Evolutionary conservation across 306 rosid genomes (phyloP).

Genomic region (Sesbania bispinosa): DNA sequence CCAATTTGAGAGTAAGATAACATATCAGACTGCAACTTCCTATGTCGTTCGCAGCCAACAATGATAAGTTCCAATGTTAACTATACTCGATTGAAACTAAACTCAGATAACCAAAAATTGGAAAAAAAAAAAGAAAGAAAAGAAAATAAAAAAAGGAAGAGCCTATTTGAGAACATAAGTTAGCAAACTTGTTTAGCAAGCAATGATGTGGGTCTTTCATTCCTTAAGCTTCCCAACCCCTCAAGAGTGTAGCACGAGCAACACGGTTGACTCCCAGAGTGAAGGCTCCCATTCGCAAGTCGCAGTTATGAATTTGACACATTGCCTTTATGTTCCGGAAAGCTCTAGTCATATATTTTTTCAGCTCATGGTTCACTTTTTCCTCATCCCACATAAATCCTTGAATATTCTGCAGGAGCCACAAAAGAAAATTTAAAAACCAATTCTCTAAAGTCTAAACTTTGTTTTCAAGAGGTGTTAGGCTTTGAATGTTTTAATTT

Average conservation of each 20-base stretch:
- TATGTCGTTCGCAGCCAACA: not conserved
- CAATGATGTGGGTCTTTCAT: not conserved
- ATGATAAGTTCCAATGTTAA: not conserved
- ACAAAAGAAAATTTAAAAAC: not conserved
- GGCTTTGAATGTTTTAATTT: not conserved
- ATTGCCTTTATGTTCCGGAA: constrained; percentile 51
- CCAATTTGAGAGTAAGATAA: not conserved
- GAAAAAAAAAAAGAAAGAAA: not conserved
- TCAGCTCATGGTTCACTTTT: constrained; percentile 52
- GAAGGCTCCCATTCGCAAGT: constrained; percentile 71
- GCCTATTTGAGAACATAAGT: not conserved
- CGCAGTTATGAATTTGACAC: constrained; percentile 57
- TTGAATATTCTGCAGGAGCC: constrained; percentile 57
- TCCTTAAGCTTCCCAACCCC: constrained; percentile 65
- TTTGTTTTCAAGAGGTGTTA: not conserved
- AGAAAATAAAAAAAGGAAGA: not conserved
- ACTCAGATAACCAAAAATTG: not conserved
- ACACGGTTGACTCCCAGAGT: constrained; percentile 63
- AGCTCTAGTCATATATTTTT: constrained; percentile 53
- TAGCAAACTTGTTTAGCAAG: not conserved
- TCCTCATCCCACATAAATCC: constrained; percentile 79
- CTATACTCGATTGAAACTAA: not conserved
- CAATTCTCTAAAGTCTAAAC: not conserved
- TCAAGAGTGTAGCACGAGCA: constrained; percentile 57
- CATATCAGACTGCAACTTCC: not conserved